A percentile compares a stretch with the other conserved stretches of the same genome.
phyloP scores from a whole-genome alignment of 2,329 filamentous ascomycete genomes.

The Trichoderma semiorbis region DNA sequence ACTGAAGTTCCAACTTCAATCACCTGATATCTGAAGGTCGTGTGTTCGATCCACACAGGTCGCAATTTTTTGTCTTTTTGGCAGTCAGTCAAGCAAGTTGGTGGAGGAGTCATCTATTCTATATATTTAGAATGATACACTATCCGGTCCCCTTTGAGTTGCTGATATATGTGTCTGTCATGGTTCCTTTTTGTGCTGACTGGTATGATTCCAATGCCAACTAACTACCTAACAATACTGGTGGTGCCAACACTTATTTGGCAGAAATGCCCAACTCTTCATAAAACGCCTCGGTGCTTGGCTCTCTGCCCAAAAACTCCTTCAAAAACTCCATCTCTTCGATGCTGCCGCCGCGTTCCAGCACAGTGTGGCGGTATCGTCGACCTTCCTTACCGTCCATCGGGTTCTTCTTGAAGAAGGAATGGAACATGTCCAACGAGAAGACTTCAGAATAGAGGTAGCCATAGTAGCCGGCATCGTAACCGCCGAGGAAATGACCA shows the following conservation, averaged over 20 bases:
- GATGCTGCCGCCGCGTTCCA: constrained; percentile 73
- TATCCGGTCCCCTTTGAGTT: not conserved
- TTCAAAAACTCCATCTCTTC: constrained; percentile 78
- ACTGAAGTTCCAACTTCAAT: constrained; percentile 16
- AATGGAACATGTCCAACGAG: constrained; percentile 82
- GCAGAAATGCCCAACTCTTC: constrained; percentile 60
- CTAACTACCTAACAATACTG: not conserved
- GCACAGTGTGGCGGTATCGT: constrained; percentile 72
- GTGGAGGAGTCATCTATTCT: not conserved
- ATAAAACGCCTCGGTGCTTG: constrained; percentile 76
- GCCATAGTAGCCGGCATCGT: constrained; percentile 81
- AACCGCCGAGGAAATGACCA: constrained; percentile 78
- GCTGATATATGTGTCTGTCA: not conserved
- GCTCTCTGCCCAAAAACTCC: constrained; percentile 74
- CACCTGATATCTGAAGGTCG: constrained; percentile 16
- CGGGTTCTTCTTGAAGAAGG: constrained; percentile 71
- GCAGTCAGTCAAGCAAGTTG: not conserved
- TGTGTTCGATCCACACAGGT: constrained; percentile 19
- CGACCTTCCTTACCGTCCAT: constrained; percentile 73
- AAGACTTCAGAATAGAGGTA: constrained; percentile 75
- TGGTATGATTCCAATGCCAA: not conserved
- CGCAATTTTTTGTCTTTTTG: constrained; percentile 13
- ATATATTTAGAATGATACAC: not conserved
- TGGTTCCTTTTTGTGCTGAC: not conserved
- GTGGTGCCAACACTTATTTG: not conserved